Evolutionary conservation across 2,329 filamentous ascomycete species (phyloP).

Genomic region (Sporothrix schenckii): DNA sequence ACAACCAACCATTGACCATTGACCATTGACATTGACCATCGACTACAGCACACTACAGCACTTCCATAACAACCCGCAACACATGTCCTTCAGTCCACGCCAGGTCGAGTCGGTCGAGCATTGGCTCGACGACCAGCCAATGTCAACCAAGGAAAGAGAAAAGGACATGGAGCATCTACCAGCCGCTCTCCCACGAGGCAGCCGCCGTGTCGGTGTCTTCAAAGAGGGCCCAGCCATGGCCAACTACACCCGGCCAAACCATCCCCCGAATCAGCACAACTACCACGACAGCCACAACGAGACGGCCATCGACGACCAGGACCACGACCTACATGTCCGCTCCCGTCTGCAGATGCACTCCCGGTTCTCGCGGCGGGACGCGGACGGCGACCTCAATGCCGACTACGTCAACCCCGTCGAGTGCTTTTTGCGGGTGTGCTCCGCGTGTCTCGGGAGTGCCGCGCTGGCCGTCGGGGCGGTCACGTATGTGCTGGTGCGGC

Average conservation of each 20-base stretch:
- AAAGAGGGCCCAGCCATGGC: neutral
- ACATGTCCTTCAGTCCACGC: slow-evolving; percentile 25
- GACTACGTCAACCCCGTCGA: slow-evolving; percentile 23
- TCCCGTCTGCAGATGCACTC: slow-evolving; percentile 24
- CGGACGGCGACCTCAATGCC: neutral
- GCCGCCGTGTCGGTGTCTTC: neutral
- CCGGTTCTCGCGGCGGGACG: neutral
- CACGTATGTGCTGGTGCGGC: slow-evolving; percentile 28
- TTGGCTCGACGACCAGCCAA: slow-evolving; percentile 29
- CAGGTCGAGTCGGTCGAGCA: slow-evolving; percentile 32
- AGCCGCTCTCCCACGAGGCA: neutral
- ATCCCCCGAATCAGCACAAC: neutral
- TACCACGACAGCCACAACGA: neutral
- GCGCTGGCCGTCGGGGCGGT: slow-evolving; percentile 30
- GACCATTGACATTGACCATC: neutral
- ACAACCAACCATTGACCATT: neutral
- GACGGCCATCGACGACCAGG: neutral
- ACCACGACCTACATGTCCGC: slow-evolving; percentile 26
- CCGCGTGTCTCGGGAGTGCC: slow-evolving; percentile 30
- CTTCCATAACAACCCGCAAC: neutral
- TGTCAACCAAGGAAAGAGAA: neutral
- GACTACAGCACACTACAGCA: neutral
- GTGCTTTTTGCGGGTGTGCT: slow-evolving; percentile 32
- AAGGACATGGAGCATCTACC: neutral
- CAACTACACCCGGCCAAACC: slow-evolving; percentile 1